Evolutionary conservation across 2,329 filamentous ascomycete species (phyloP).

Genomic region (Incumbomyces delicatus): DNA sequence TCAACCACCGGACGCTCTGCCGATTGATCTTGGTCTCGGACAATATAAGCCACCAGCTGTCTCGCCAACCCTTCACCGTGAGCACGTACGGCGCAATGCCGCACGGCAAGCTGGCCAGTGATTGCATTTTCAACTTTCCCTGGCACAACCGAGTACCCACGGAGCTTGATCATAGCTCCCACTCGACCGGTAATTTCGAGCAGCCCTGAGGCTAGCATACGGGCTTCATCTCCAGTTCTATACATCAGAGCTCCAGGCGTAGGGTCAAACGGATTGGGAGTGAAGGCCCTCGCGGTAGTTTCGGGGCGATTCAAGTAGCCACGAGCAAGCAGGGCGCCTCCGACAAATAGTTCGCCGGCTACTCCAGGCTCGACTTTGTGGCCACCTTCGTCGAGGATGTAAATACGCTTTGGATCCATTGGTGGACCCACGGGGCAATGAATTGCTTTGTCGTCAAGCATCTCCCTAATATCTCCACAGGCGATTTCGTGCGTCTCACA

Average conservation of each 20-base stretch:
- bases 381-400: conserved; percentile 62
- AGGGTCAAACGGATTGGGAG: conserved; percentile 53
- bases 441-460: conserved; percentile 52
- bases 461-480: conserved; percentile 62
- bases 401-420: conserved; percentile 57
- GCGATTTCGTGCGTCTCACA: conserved; percentile 75
- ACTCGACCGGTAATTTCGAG: conserved; percentile 69
- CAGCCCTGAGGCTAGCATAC: conserved; percentile 55
- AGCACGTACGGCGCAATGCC: conserved; percentile 61
- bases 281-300: conserved; percentile 63
- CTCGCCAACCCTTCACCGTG: conserved; percentile 66
- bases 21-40: conserved; percentile 53
- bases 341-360: conserved; percentile 65
- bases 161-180: conserved; percentile 70
- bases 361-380: conserved; percentile 53
- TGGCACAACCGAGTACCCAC: conserved; percentile 68
- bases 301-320: conserved; percentile 75
- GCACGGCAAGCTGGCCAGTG: conserved; percentile 58
- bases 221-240: conserved; percentile 61
- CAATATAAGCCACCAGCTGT: conserved; percentile 68
- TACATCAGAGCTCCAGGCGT: conserved; percentile 59
- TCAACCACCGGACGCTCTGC: conserved; percentile 52
- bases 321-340: conserved; percentile 61
- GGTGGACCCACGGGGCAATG: conserved; percentile 68
- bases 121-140: conserved; percentile 68